Evolutionary conservation across 1,284 basidiomycete species (phyloP), one percentile per base, ranked within the genome.

Genomic region (Ceratobasidium sp.): DNA sequence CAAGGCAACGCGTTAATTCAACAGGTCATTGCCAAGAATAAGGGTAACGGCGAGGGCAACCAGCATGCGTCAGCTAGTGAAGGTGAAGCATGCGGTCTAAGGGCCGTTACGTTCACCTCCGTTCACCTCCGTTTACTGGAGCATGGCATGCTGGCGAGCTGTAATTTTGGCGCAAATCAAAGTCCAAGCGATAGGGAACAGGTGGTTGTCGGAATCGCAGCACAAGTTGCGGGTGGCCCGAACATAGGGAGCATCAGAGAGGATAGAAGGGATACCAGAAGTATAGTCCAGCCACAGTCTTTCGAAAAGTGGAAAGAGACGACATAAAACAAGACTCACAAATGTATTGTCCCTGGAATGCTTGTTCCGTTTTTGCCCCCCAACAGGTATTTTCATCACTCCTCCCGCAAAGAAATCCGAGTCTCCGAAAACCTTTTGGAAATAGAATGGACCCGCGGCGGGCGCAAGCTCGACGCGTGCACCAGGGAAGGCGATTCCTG

Each of bases 391-490:
- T 66, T 91, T 87, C 48, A 99, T 87, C 75, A 96, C 90, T 0
- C 98, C 98, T 20, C 95, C 93, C 0, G 97, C 97, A 81, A 98
- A 92, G 83, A 95, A 97, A 66, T 95, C 92, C 66, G 91, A 93
- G 80, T 98, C 96, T n/a, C 92, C 92, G 83, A 98, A 98, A n/a
- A 97, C 90, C 85, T 97, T 98, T 83, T 98, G 93, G 83, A 96
- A 99, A 38, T 87, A 87, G 90, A 97, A 99, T 33, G 89, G 87
- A 62, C 88, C 88, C 18, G 88, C 89, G 3, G 90, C 88, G 20
- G 89, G 85, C 73, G 86, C 87, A 30, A 90, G 90, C 0, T 88
- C 82, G 27, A 80, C 46, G 60, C 76, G 78, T 23, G 73, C 78
- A 35, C 73, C 80, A 70, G 80, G 79, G 35, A 76, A 70, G 18